Percentiles rank a stretch among this genome's conserved stretches.
Evolutionary conservation across 2,329 filamentous ascomycete species (phyloP).

Genomic region (Bisporella sp.): DNA sequence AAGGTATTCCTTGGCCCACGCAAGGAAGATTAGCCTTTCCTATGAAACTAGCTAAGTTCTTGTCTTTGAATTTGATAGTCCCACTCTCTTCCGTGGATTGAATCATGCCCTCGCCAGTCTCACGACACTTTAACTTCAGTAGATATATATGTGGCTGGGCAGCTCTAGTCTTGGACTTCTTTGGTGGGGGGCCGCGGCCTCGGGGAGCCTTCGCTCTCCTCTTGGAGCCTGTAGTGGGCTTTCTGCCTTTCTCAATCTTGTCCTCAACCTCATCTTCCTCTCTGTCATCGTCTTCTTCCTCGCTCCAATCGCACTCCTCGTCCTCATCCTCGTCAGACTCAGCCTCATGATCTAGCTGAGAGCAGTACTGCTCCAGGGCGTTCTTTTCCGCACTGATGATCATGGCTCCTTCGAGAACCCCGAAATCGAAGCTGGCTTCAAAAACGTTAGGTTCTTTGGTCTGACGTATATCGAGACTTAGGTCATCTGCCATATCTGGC

Average conservation of each 20-base stretch:
- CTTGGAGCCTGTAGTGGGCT: neutral
- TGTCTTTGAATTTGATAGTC: neutral
- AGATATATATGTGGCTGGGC: neutral
- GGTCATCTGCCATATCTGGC: conserved; percentile 18
- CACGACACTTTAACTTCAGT: neutral
- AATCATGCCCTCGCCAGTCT: neutral
- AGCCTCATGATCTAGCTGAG: conserved; percentile 7
- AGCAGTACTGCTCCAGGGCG: conserved; percentile 19
- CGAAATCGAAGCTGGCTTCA: conserved; percentile 26
- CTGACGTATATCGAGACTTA: conserved; percentile 21
- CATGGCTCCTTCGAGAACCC: conserved; percentile 26
- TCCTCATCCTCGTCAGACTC: neutral
- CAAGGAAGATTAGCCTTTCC: neutral
- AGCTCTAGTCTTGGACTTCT: neutral
- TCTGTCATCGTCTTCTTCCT: neutral
- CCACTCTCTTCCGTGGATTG: neutral
- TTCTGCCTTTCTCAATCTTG: neutral
- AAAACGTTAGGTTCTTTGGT: conserved; percentile 22
- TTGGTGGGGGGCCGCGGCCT: neutral
- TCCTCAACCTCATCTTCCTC: neutral
- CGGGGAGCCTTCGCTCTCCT: neutral
- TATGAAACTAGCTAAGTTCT: neutral
- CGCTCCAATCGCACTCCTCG: neutral
- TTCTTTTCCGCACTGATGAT: conserved; percentile 20
- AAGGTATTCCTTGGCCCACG: neutral